Conservation (phyloP, 2,329 filamentous ascomycete species). For the Fusarium zealandicum region DNA sequence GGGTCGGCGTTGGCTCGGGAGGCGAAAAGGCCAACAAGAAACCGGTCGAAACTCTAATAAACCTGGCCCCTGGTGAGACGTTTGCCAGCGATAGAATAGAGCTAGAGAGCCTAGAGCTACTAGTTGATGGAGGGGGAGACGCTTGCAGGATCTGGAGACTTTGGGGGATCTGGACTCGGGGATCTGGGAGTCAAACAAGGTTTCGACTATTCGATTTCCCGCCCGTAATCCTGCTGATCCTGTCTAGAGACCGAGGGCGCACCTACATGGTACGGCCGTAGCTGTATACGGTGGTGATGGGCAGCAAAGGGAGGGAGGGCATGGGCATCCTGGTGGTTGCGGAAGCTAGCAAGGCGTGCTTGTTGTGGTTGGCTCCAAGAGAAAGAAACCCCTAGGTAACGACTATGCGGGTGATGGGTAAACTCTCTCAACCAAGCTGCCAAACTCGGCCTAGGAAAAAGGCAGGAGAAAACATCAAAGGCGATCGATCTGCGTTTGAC, state of each 20-base stretch:
- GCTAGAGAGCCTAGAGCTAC: too few species aligned
- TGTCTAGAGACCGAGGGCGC: neutral
- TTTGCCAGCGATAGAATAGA: constrained; percentile 12
- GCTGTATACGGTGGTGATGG: neutral
- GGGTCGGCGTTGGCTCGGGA: constrained; percentile 9
- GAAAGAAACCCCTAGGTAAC: too few species aligned
- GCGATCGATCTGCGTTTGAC: constrained; percentile 14
- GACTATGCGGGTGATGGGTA: too few species aligned
- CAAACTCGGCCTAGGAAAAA: neutral
- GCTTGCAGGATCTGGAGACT: constrained; percentile 36
- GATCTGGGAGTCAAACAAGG: constrained; percentile 4
- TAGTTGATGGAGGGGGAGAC: constrained; percentile 3
- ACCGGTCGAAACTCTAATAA: constrained; percentile 18
- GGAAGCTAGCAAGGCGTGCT: neutral
- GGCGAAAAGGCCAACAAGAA: constrained; percentile 30
- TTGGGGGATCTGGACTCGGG: too few species aligned
- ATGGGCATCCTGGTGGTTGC: neutral
- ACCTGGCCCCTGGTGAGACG: constrained; percentile 12
- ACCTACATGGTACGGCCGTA: neutral
- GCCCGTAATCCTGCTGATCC: constrained; percentile 1
- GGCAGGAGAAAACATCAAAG: neutral
- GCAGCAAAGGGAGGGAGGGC: neutral
- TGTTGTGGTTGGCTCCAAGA: constrained; percentile 1
- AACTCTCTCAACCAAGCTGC: neutral
- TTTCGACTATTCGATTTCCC: constrained; percentile 28